Evolutionary conservation across 345 rosid genomes (phyloP), one percentile per base, ranked within the genome.

Genomic region (Clausena lansium): DNA sequence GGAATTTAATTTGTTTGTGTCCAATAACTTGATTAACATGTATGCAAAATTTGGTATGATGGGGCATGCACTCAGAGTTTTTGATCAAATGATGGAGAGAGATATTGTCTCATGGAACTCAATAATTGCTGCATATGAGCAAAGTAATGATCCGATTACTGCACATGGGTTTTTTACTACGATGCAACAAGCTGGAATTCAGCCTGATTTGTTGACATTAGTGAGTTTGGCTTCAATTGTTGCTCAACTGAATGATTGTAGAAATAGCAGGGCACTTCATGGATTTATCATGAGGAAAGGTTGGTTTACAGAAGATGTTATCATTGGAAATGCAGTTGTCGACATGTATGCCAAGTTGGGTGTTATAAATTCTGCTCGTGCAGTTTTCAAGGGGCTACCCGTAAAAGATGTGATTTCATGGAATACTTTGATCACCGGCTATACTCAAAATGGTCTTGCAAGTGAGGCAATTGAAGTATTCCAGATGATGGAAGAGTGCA

Each of bases 51-150:
- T 80, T 77, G 82, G 85, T 79, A 41, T 38, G 30, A 71, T 85
- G 20, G 71, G 24, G 45, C 79, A 76, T 52, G 87, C 85, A 1
- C 69, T 75, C 39, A 83, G 68, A 59, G 82, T 88, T 77, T 83
- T 89, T 68, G 84, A 85, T 76, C 69, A 75, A 75, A 89, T 86
- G 88, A 10, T 38, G 17, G 76, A 33, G 54, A 86, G 78, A 75
- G 91, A 88, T 78, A 67, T 85, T 67, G 86, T 87, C 55, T 90
- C 93, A 5, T 90, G 93, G 93, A 90, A 90, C 81, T 88, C 90
- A 3, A 85, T 90, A 55, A 86, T 86, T 74, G 82, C 88, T 79
- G 93, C 91, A 63, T 88, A 85, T 52, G 90, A 86, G 80, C 86
- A 85, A 81, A 85, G 86, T 77, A 77, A 84, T 36, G 82, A 86